Evolutionary conservation across 2,329 filamentous ascomycete genomes (phyloP).

Genomic region (Neospermospora avenae): DNA sequence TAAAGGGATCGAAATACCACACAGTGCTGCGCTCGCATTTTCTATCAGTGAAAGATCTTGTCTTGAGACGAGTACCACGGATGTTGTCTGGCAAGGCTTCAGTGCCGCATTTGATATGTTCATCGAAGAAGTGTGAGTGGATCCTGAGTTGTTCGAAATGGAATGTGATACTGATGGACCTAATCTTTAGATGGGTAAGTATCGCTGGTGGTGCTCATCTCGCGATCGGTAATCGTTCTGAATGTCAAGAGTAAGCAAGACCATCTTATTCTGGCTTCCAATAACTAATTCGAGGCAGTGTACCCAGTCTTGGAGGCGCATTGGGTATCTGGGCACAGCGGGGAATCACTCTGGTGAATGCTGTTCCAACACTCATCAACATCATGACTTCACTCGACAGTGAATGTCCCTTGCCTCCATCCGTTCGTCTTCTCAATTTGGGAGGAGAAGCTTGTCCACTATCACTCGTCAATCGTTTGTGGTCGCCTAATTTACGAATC

Average conservation of each 20-base stretch:
- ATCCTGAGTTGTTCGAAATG: neutral
- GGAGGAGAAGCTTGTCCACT: conserved; percentile 3
- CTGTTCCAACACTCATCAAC: conserved; percentile 9
- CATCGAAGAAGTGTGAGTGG: conserved; percentile 9
- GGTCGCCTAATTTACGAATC: conserved; percentile 4
- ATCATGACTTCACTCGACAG: conserved; percentile 11
- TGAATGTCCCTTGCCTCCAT: conserved; percentile 4
- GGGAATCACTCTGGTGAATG: conserved; percentile 5
- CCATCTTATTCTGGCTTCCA: neutral
- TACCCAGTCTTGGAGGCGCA: conserved; percentile 2
- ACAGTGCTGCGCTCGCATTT: conserved; percentile 7
- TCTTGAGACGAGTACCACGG: conserved; percentile 2
- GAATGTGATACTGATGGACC: neutral
- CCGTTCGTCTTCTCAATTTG: conserved; percentile 4
- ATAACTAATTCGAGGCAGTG: neutral
- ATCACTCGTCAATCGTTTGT: neutral
- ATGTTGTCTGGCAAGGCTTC: conserved; percentile 9
- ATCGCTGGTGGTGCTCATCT: conserved; percentile 9
- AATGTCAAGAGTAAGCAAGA: conserved; percentile 5
- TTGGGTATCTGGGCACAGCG: conserved; percentile 4
- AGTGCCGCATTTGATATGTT: conserved; percentile 11
- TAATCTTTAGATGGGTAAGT: conserved; percentile 1
- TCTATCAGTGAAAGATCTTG: conserved; percentile 6
- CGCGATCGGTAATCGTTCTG: conserved; percentile 5
- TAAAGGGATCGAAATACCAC: conserved; percentile 15